Base-by-base conservation (phyloP, 2,329 filamentous ascomycete genomes). In the Nemania sp. region DNA sequence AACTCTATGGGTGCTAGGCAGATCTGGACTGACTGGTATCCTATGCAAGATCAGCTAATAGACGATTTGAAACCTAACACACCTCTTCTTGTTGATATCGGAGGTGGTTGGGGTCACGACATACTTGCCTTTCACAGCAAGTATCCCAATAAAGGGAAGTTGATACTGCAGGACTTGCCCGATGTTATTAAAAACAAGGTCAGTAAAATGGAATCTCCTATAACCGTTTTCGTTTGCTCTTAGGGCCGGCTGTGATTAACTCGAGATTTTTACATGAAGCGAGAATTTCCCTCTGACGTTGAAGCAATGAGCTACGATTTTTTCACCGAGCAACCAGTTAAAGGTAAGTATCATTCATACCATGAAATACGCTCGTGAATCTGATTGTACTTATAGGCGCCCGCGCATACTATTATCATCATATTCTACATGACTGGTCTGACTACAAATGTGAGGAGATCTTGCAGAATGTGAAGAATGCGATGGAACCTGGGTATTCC, bases 361-460 rank as follows among this genome's bases (percentile, higher is more conserved):
- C 21, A 35, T 32, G 6, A 39, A 21, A 21, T n/a, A 29, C 18
- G 32, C 42, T 17, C 5, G 3, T 18, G 9, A 50, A 50, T 3
- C 47, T 39, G 25, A 50, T 7, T 21, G 21, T 29, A 18, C 15
- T 29, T 12, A n/a, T 29, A 71, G 74, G 72, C 11, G 75, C 75
- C 1, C 68, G 69, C 10, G 59, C 68, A 2, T 71, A 72, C 47
- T 71, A 67, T 37, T 70, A 66, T 32, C 72, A 73, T 37, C 70
- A 73, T 4, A 71, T 77, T 15, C 56, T 77, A 3, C 75, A 78
- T 47, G 74, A 78, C 60, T 77, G 73, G 69, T 68, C 72, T 7
- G 74, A 78, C 29, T 54, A 67, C 3, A 71, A 73, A 47, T 74
- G 70, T 11, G 53, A 69, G 15, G 55, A 71, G 11, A 73, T 80